A percentile compares a stretch with the other conserved stretches of the same genome.
Conservation (phyloP, 345 rosid genomes). For the Pugionium cornutum region DNA sequence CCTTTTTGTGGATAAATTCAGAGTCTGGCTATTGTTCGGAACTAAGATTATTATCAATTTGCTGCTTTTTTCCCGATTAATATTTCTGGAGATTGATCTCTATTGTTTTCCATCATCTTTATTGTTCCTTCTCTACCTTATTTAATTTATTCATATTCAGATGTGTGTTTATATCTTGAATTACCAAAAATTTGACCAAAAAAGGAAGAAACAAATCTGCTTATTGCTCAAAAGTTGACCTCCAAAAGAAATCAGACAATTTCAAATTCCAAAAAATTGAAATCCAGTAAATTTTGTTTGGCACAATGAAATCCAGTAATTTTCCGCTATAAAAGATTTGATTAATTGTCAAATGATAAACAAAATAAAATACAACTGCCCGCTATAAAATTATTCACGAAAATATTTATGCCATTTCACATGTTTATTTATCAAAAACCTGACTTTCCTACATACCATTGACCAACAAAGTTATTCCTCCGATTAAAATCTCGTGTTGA, state of each 20-base stretch:
- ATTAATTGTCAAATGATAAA: not conserved
- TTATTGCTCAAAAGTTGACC: not conserved
- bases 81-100: constrained; percentile 26
- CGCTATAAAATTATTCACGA: not conserved
- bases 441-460: not conserved
- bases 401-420: not conserved
- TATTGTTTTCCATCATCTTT: not conserved
- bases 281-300: too few species aligned
- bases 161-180: not conserved
- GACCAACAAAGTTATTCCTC: constrained; percentile 7
- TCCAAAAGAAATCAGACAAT: not conserved
- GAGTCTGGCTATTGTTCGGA: constrained; percentile 12
- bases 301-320: too few species aligned
- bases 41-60: not conserved
- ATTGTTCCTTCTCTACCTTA: constrained; percentile 10
- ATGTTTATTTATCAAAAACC: not conserved
- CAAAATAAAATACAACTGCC: not conserved
- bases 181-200: not conserved
- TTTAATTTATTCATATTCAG: constrained; percentile 32
- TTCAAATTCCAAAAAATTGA: not conserved
- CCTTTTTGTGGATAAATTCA: constrained; percentile 25
- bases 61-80: constrained; percentile 18
- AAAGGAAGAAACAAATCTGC: not conserved
- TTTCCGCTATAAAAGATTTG: too few species aligned
- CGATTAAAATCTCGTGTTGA: constrained; percentile 22